A percentile compares a stretch with the other conserved stretches of the same genome.
Evolutionary conservation across 768 basidiomycete species (phyloP).

Genomic region (Pleurotus citrinopileatus): DNA sequence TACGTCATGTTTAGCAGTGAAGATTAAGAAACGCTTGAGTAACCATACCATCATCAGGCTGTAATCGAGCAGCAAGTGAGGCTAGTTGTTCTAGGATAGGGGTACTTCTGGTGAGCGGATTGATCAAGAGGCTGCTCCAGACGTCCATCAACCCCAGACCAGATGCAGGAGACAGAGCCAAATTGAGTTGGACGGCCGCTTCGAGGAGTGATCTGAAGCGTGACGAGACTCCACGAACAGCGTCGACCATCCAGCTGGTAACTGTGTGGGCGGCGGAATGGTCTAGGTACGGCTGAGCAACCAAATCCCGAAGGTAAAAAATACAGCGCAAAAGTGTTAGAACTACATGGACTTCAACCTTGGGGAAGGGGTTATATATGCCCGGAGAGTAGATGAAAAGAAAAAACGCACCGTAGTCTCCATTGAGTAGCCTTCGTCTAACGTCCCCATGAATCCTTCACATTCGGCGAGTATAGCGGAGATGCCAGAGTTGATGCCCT

Average conservation of each 20-base stretch:
- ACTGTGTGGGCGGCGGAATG: conserved; percentile 66
- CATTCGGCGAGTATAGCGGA: not conserved
- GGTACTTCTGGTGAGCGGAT: conserved; percentile 18
- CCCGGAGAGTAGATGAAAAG: not conserved
- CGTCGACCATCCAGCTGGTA: conserved; percentile 47
- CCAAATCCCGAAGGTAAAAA: conserved; percentile 41
- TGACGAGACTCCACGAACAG: conserved; percentile 32
- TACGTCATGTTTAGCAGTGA: too few relatives aligned
- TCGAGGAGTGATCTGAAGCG: conserved; percentile 29
- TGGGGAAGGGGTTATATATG: not conserved
- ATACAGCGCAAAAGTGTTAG: conserved; percentile 34
- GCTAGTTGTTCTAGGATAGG: conserved; percentile 17
- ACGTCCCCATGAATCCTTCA: not conserved
- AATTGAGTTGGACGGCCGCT: conserved; percentile 38
- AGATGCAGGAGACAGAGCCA: conserved; percentile 54
- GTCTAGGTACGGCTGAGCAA: conserved; percentile 43
- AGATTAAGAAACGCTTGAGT: too few relatives aligned
- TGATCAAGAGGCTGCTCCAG: conserved; percentile 53
- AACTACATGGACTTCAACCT: conserved; percentile 31
- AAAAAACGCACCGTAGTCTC: not conserved
- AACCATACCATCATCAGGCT: too few relatives aligned
- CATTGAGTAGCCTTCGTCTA: not conserved
- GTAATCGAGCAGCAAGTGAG: conserved; percentile 14
- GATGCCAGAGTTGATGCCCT: not conserved
- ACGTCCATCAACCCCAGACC: conserved; percentile 72